Evolutionary conservation across 768 basidiomycete species (phyloP).

Genomic region (Pleurotus salmoneostramineus): DNA sequence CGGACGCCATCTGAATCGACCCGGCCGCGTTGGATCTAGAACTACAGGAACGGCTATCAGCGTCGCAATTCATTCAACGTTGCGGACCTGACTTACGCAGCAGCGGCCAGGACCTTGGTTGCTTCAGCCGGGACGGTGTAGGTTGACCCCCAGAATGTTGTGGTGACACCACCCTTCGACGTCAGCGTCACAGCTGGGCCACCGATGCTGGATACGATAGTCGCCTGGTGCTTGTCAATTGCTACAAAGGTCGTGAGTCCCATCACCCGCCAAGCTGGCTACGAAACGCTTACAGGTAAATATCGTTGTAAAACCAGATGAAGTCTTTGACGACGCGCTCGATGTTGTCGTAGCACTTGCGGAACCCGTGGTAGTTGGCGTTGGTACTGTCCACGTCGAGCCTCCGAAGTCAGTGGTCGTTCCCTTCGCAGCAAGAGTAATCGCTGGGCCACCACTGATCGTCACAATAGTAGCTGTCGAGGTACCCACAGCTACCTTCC

Average conservation of each 20-base stretch:
- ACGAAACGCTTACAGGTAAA: neutral
- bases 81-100: neutral
- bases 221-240: conserved; percentile 2
- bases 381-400: conserved; percentile 7
- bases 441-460: conserved; percentile 2
- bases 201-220: conserved; percentile 5
- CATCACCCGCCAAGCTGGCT: no score
- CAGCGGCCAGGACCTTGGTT: conserved; percentile 1
- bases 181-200: conserved; percentile 8
- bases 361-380: neutral
- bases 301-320: conserved; percentile 3
- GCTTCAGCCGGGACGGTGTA: conserved; percentile 1
- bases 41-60: neutral
- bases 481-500: neutral
- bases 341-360: neutral
- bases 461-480: conserved; percentile 9
- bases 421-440: conserved; percentile 9
- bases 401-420: conserved; percentile 9
- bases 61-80: neutral
- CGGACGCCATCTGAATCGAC: neutral
- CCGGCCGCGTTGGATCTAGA: conserved; percentile 6
- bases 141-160: conserved; percentile 7
- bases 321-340: neutral
- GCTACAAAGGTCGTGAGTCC: neutral
- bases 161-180: neutral